Percentiles rank a stretch among this genome's conserved stretches.
Conservation (phyloP, 768 basidiomycete genomes). For the Boletus barrowsii region DNA sequence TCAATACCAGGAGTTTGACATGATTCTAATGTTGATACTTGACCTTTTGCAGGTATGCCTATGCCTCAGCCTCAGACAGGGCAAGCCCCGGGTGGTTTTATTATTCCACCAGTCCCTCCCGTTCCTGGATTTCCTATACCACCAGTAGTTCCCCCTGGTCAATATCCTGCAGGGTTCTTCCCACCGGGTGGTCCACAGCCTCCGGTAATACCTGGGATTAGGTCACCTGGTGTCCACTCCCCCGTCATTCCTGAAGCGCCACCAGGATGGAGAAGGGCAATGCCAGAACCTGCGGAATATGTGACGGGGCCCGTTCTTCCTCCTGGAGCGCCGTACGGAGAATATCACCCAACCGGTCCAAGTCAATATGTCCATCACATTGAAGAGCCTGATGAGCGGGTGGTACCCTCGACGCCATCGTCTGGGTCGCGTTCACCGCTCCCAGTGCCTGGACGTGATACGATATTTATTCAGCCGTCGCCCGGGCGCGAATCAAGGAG, state of each 20-base stretch:
- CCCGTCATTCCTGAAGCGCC: conserved; percentile 29
- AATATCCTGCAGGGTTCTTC: conserved; percentile 23
- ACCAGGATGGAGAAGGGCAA: conserved; percentile 6
- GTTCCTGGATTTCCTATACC: conserved; percentile 11
- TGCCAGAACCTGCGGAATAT: conserved; percentile 24
- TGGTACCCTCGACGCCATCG: conserved; percentile 24
- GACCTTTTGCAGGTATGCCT: conserved; percentile 14
- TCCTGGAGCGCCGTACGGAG: conserved; percentile 26
- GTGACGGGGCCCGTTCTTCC: conserved; percentile 34
- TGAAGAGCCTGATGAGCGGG: conserved; percentile 15
- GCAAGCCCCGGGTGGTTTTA: conserved; percentile 11
- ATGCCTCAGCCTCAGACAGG: conserved; percentile 24
- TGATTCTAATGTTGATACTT: neutral
- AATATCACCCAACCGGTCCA: conserved; percentile 4
- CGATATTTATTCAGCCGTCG: conserved; percentile 14
- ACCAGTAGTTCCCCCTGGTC: conserved; percentile 14
- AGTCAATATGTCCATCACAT: conserved; percentile 2
- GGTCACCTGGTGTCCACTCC: neutral
- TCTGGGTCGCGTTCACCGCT: conserved; percentile 14
- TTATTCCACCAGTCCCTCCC: conserved; percentile 25
- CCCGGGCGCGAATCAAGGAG: conserved; percentile 11
- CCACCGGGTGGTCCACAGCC: conserved; percentile 12
- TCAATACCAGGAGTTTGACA: neutral
- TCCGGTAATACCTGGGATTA: conserved; percentile 24
- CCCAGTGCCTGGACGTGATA: conserved; percentile 17